Evolutionary conservation across 2,329 filamentous ascomycete species (phyloP).

Genomic region (Fusarium sp.): DNA sequence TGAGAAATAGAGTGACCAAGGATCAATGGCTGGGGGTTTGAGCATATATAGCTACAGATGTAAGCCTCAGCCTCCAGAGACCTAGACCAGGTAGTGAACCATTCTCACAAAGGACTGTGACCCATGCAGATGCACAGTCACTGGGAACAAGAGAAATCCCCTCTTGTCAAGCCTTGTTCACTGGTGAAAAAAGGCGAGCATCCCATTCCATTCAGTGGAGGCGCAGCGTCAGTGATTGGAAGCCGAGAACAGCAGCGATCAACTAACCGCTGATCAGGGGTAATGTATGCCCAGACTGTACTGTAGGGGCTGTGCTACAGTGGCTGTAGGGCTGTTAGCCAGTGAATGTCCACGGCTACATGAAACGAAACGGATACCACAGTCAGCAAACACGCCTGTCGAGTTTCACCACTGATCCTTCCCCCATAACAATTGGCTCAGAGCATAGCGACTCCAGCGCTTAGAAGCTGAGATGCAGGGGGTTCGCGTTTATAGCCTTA

Average conservation of each 20-base stretch:
- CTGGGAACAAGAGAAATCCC: background rate
- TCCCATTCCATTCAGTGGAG: slow-evolving; percentile 11
- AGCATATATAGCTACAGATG: slow-evolving; percentile 10
- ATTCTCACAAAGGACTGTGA: slow-evolving; percentile 2
- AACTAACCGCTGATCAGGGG: background rate
- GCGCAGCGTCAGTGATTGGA: slow-evolving; percentile 25
- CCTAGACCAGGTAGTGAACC: background rate
- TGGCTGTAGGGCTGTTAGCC: slow-evolving; percentile 10
- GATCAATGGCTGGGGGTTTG: background rate
- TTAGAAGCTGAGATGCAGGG: slow-evolving; percentile 5
- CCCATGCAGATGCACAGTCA: slow-evolving; percentile 5
- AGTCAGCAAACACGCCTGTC: background rate
- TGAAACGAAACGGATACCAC: slow-evolving; percentile 23
- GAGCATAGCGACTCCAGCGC: background rate
- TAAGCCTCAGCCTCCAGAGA: slow-evolving; percentile 30
- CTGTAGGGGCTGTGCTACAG: slow-evolving; percentile 19
- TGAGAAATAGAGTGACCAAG: slow-evolving; percentile 4
- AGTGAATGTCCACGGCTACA: slow-evolving; percentile 4
- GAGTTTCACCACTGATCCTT: slow-evolving; percentile 14
- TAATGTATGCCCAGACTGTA: background rate
- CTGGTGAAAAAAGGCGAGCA: background rate
- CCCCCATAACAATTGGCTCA: background rate
- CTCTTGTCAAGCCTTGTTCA: slow-evolving; percentile 9
- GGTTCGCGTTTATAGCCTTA: slow-evolving; percentile 22
- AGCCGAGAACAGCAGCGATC: background rate